Evolutionary conservation across 192 early-diverging fungal genomes (phyloP).

Genomic region (Backusella psychrophila): DNA sequence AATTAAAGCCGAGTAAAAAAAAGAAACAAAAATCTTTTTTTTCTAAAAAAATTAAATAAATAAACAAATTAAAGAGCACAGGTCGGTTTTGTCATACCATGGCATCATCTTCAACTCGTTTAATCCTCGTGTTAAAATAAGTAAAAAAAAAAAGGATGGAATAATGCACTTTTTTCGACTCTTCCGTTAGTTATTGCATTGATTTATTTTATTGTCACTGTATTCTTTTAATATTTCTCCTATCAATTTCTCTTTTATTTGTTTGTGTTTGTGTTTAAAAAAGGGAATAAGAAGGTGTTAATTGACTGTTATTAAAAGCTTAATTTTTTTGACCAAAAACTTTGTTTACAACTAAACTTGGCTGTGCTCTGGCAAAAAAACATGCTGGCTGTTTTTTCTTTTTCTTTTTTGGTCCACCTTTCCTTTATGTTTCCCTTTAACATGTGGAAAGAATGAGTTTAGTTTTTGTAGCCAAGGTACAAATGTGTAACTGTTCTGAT

Average conservation of each 20-base stretch:
- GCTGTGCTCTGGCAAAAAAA: background rate
- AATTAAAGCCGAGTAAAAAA: background rate
- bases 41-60: background rate
- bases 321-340: background rate
- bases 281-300: background rate
- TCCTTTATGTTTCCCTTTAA: background rate
- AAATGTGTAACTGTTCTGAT: background rate
- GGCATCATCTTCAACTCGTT: background rate
- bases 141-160: background rate
- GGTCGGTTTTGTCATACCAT: background rate
- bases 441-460: background rate
- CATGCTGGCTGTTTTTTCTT: background rate
- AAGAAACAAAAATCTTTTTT: background rate
- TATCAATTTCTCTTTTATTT: background rate
- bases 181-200: background rate
- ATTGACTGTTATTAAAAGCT: background rate
- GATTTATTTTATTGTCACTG: background rate
- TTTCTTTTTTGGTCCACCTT: background rate
- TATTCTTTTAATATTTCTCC: background rate
- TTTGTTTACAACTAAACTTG: background rate
- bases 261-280: background rate
- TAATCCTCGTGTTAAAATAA: conserved; percentile 4
- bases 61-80: background rate
- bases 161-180: background rate
- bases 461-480: background rate